Evolutionary conservation across 2,329 filamentous ascomycete genomes (phyloP), one percentile per base, ranked within the genome.

Genomic region (Pochonia chlamydosporia): DNA sequence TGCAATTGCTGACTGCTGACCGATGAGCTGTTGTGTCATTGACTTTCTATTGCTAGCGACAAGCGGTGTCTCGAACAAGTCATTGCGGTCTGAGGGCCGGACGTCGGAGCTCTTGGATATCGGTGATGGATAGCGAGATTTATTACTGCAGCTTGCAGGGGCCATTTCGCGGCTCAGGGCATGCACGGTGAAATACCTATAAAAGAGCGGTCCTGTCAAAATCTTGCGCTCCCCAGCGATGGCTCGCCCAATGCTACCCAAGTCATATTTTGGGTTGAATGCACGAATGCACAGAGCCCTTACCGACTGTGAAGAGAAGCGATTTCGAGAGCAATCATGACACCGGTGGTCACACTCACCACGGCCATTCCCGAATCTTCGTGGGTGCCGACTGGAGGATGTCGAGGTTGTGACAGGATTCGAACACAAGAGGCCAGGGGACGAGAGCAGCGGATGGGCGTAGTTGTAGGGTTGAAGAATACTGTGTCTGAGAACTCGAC

Each of bases 351-450:
- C 37, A 46, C 25, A 43, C 25, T 21, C 20, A 21, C 30, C 37
- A 35, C 30, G 43, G 20, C 11, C 37, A 18, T 33, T 18, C 11
- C 21, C 13, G 40, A 28, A 13, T 16, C 25, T 30, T 11, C 13
- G 35, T 47, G 44, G 44, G 35, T 21, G 36, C 31, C 42, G 14
- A 18, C 14, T 5, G 49, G 49, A 16, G 35, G 23, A 25, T 51
- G 50, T 41, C 35, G 43, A 21, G 44, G 49, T 3, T 49, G 49
- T 39, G 44, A 47, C 23, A 44, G 24, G 20, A 52, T 52, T 11
- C 46, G 44, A 20, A 28, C 13, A 20, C 33, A 31, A 9, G 49
- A 50, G 36, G 28, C n/a, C 35, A 18, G 21, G 37, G 18, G 40
- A 14, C 14, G 16, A 13, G 30, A 30, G 28, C 28, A 28, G 7